A percentile compares a stretch with the other conserved stretches of the same genome.
phyloP scores from a whole-genome alignment of 2,329 filamentous ascomycete species.

The Piedraia hortae region DNA sequence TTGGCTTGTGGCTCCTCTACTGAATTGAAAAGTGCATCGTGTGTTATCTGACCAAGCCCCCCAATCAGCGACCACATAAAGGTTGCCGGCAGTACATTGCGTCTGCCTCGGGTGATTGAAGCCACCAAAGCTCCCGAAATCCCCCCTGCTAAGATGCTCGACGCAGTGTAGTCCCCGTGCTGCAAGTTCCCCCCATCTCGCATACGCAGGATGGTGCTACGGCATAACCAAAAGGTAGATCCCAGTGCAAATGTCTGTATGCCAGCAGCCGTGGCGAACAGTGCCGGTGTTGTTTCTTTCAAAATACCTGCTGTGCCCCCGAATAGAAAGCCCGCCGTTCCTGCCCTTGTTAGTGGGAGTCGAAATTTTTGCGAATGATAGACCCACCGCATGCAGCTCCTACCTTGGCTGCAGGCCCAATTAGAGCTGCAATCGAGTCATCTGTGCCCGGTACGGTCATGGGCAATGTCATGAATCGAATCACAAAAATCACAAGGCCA shows the following conservation, averaged over 20 bases:
- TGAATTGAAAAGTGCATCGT: constrained; percentile 22
- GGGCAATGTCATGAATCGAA: too few species aligned
- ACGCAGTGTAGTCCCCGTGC: constrained; percentile 29
- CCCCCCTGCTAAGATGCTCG: constrained; percentile 43
- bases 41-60: constrained; percentile 27
- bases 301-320: constrained; percentile 23
- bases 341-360: constrained; percentile 8
- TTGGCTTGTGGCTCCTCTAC: constrained; percentile 9
- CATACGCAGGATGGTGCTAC: constrained; percentile 14
- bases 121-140: constrained; percentile 30
- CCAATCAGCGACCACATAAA: constrained; percentile 32
- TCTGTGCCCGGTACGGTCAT: too few species aligned
- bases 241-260: constrained; percentile 62
- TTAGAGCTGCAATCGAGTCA: constrained; percentile 5
- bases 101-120: constrained; percentile 28
- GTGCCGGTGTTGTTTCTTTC: constrained; percentile 33
- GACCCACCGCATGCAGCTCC: constrained; percentile 11
- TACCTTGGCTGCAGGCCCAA: constrained; percentile 11
- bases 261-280: constrained; percentile 46
- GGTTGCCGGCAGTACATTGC: constrained; percentile 26
- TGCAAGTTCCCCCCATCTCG: constrained; percentile 1
- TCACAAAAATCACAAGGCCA: too few species aligned
- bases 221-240: constrained; percentile 42
- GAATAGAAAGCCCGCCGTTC: constrained; percentile 36
- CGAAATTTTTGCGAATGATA: background rate